Base-by-base conservation (phyloP, 1,139 yeast genomes). In the Yamadazyma trypodendri region DNA sequence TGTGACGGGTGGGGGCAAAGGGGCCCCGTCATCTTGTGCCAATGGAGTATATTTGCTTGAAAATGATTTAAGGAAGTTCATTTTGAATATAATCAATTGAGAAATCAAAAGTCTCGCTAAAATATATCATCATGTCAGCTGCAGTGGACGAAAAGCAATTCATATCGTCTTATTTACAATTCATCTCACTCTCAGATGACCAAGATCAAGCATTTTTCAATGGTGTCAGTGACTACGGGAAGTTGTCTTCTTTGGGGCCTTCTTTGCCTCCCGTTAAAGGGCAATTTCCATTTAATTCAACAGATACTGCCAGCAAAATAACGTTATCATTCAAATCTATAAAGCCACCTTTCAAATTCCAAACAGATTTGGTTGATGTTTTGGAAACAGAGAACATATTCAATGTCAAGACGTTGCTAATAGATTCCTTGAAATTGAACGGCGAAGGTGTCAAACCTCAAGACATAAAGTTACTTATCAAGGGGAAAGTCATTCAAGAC, bases 401-500 rank as follows among this genome's bases (percentile, higher is more conserved):
- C 45, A 57, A 57, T 32, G 56, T 67, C 32, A 71, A 71, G 40
- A 34, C 50, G 1, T 52, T 52, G 14, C 56, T 70, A 42, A 61
- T 68, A 18, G 57, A 56, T 5, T 41, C 56, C 0, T 54, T 63
- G 30, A 52, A 56, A 0, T 44, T 49, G 9, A 41, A 9, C 21
- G 8, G 7, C 8, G 58, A 56, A 6, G 52, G 50, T 4, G 52
- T 63, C n/a, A 42, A 49, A 18, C 60, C 72, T 6, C 42, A 55
- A 6, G 57, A 66, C 44, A 44, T 71, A 37, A 69, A 68, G 48
- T 54, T 71, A 27, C 57, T 71, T 57, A 52, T 67, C 39, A 71
- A 69, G 44, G 70, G 75, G 1, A 70, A 68, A 48, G 76, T 71
- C 20, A 56, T 67, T n/a, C 67, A 61, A 31, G 77, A 71, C 45